Evolutionary conservation across 1,284 basidiomycete species (phyloP), one percentile per base, ranked within the genome.

Genomic region (Erythrobasidium hasegawianum): DNA sequence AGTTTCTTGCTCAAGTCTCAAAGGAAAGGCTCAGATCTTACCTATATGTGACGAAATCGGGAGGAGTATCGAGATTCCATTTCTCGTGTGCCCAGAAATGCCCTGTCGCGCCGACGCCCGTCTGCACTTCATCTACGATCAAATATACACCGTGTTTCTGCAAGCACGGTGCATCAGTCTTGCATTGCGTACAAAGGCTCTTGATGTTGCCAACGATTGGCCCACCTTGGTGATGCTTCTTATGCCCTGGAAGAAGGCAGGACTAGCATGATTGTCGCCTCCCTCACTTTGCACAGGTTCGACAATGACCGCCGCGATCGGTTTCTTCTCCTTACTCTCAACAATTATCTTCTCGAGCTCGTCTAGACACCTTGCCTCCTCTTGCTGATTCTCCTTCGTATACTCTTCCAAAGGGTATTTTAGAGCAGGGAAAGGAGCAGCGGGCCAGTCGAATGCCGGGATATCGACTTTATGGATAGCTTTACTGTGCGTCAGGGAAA

Each of bases 11-110:
- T n/a, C 10, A 41, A n/a, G 40, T 11, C 10, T 41, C 40, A 41
- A 41, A 24, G 59, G 20, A 7, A 18, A 26, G 27, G 18, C 20
- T 24, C 20, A 18, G 11, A 13, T 14, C 5, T 5, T 8, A 41
- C 40, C 40, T 47, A 71, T 83, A 83, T 14, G 81, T 81, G 40
- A 83, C 80, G 71, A 83, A 82, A 74, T 83, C 82, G 11, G 82
- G 79, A 70, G 75, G 75, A 54, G 67, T 73, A 16, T 71, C 66
- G 45, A 83, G 72, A 11, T 77, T 76, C 82, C 82, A 83, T 70
- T 81, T 79, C 68, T 83, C 81, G 74, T 82, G 81, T 0, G 82
- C 82, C 82, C 82, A 83, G 74, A 83, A 82, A 8, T 76, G 77
- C 16, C 82, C 82, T 0, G 82, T 83, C 0, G 82, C 82, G 26